phyloP scores from a whole-genome alignment of 257 asterid species.

The Scutellaria barbata region DNA sequence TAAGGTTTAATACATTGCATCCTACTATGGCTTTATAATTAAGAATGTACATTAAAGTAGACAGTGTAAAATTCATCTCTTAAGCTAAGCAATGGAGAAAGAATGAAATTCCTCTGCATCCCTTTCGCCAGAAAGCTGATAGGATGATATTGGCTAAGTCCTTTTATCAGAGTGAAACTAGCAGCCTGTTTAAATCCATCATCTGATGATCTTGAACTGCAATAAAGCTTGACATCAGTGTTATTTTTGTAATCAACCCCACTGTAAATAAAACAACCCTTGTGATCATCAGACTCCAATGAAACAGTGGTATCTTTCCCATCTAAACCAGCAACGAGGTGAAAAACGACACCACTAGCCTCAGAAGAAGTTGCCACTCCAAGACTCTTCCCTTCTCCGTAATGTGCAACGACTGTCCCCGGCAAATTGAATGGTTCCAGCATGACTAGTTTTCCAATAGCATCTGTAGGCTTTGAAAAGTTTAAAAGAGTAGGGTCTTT shows the following conservation, averaged over 20 bases:
- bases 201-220: constrained; percentile 42
- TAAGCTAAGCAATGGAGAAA: constrained; percentile 70
- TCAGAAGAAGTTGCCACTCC: constrained; percentile 38
- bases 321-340: constrained; percentile 57
- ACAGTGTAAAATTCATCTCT: constrained; percentile 90
- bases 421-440: constrained; percentile 76
- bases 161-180: constrained; percentile 62
- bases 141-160: constrained; percentile 71
- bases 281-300: constrained; percentile 52
- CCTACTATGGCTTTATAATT: background rate
- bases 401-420: constrained; percentile 57
- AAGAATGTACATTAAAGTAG: constrained; percentile 53
- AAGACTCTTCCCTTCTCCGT: constrained; percentile 55
- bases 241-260: constrained; percentile 35
- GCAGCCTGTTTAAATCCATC: constrained; percentile 50
- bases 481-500: constrained; percentile 25
- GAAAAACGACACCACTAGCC: constrained; percentile 44
- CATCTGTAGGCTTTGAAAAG: constrained; percentile 41
- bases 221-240: constrained; percentile 48
- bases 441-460: constrained; percentile 52
- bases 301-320: constrained; percentile 53
- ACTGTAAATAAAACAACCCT: constrained; percentile 60
- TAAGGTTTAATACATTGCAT: background rate
- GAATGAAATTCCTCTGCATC: constrained; percentile 51
- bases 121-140: constrained; percentile 86